These are phyloP conservation scores for Pyrenophora seminiperda DNA, from an alignment of 2,329 filamentous ascomycete genomes.

Conservation along the genomic window DNA sequence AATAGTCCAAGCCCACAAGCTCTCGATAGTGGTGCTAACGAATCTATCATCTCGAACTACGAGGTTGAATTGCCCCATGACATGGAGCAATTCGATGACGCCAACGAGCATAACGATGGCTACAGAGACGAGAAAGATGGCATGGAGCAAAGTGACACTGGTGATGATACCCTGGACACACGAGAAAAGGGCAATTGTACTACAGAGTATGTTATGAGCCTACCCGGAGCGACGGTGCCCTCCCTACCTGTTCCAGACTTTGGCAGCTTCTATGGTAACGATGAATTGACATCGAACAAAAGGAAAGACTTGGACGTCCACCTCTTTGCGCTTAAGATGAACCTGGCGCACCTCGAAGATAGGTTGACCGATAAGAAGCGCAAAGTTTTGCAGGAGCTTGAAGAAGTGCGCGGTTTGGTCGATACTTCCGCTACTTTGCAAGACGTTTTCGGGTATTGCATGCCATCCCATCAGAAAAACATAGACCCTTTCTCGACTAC, in stretches of 20 bases:
- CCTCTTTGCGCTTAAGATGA: background rate
- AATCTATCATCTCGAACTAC: background rate
- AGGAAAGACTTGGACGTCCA: background rate
- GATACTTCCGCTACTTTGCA: too few relatives aligned
- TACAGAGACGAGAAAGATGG: constrained; percentile 27
- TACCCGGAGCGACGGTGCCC: background rate
- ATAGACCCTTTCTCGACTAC: too few relatives aligned
- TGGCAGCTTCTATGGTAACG: background rate
- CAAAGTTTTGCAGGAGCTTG: too few relatives aligned
- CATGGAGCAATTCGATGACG: background rate
- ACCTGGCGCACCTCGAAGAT: background rate
- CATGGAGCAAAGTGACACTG: constrained; percentile 23
- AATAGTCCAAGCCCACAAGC: too few relatives aligned
- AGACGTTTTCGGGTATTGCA: too few relatives aligned
- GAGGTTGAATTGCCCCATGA: background rate
- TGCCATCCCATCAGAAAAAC: too few relatives aligned
- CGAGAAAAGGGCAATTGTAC: background rate
- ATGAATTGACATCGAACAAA: background rate
- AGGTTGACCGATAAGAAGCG: too few relatives aligned
- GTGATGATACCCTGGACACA: background rate
- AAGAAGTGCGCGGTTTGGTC: too few relatives aligned
- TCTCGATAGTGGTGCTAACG: background rate
- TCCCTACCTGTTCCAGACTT: background rate
- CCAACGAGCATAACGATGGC: constrained; percentile 16
- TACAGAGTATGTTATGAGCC: constrained; percentile 17